Conservation (phyloP, 78 protist species). For the Isochrysis galbana region DNA sequence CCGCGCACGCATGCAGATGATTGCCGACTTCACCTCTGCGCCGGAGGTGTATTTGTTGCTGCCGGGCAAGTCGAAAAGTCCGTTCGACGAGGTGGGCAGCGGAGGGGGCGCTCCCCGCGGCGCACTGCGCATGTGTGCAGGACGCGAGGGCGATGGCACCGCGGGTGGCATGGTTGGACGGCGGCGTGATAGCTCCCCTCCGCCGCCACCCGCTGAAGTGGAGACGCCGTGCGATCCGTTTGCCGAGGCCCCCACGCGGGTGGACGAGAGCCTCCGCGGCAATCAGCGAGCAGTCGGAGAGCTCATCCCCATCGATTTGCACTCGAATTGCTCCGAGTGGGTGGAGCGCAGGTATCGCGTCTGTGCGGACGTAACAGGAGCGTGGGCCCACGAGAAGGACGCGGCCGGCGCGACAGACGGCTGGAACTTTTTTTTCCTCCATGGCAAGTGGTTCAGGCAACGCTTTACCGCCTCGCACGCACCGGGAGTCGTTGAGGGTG, state of each 20-base stretch:
- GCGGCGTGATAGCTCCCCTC: too few species aligned
- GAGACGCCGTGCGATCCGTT: background rate
- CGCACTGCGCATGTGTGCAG: background rate
- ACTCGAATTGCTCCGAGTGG: background rate
- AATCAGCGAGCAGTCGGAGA: background rate
- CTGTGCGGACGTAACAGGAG: background rate
- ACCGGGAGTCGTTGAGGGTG: background rate
- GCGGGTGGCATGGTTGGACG: background rate
- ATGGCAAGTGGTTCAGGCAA: background rate
- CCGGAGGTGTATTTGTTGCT: background rate
- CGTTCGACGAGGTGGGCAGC: too few species aligned
- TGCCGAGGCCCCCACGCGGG: background rate
- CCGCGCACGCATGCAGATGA: too few species aligned
- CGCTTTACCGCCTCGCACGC: background rate
- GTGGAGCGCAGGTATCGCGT: background rate
- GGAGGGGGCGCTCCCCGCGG: background rate
- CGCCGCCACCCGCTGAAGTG: too few species aligned
- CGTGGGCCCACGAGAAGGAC: background rate
- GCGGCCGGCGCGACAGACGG: background rate
- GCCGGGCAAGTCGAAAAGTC: too few species aligned
- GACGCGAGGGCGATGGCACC: background rate
- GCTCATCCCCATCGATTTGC: background rate
- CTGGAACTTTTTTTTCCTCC: background rate
- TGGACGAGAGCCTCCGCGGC: background rate
- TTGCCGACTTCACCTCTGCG: background rate